Evolutionary conservation across 352 stramenopile species (phyloP), one percentile per base, ranked within the genome.

Genomic region (Pythium angustatum): DNA sequence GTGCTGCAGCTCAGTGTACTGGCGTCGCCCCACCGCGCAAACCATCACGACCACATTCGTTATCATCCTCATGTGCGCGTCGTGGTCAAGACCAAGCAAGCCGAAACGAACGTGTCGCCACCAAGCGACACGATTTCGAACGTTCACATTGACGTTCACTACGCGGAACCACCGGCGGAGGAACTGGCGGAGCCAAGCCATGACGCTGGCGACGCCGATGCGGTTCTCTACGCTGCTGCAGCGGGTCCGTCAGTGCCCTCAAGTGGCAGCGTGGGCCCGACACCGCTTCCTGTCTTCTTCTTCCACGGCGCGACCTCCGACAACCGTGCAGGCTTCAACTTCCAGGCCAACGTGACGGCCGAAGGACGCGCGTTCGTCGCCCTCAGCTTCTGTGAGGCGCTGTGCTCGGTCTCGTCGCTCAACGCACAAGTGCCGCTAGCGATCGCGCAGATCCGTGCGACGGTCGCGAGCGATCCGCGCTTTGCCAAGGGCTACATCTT

Each of bases 401-500:
- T 70, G 24, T 79, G 74, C 62, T 85, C 75, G 6, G 50, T 60
- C 33, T 40, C 64, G 6, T 60, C 55, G 0, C 65, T 85, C 22
- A 68, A 68, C 27, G 40, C 22, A 17, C 77, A 85, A 41, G 50
- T 83, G 27, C 55, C 61, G 30, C 38, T 82, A 49, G 74, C 71
- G 17, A 81, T 83, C 53, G 43, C 48, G 47, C 55, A 78, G 58
- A 73, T 85, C 52, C 74, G 72, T 17, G 50, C 30, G 24, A 66
- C 78, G 30, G 59, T 79, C 14, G 47, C 64, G 3, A 66, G 62
- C 24, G 56, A 76, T 50, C 64, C 60, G 21, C 49, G 57, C 11
- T 81, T 74, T 62, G 61, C 63, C 55, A 64, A 73, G 11, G 77
- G 77, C 21, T 85, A 85, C 48, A 50, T 79, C n/a, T 85, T 85